Evolutionary conservation across 345 rosid species (phyloP).

Genomic region (Geranium rotundifolium): DNA sequence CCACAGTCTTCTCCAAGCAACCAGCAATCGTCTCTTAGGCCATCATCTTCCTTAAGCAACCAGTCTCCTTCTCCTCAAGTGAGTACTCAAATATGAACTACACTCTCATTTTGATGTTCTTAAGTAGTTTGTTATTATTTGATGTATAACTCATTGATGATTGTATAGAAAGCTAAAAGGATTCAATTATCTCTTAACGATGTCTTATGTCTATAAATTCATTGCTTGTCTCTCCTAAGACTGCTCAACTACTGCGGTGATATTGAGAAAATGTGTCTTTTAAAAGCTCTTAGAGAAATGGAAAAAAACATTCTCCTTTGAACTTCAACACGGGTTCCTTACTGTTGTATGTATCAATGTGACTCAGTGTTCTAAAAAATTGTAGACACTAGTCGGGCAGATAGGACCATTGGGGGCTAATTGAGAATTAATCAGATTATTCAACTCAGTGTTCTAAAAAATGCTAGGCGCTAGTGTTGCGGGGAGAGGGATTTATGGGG

Average conservation of each 20-base stretch:
- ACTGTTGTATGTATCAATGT: no score
- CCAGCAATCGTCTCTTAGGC: conserved; percentile 22
- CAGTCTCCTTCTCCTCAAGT: conserved; percentile 56
- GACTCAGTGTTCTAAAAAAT: no score
- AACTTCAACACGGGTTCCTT: neutral
- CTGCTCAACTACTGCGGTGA: neutral
- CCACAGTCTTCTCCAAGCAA: conserved; percentile 46
- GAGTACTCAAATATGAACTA: conserved; percentile 9
- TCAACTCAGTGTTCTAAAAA: no score
- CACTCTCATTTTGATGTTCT: no score
- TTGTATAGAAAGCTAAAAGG: neutral
- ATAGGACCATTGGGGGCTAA: no score
- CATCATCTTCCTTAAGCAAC: conserved; percentile 43
- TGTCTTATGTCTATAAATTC: no score
- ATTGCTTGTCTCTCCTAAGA: neutral
- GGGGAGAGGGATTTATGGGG: no score
- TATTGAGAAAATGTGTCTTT: neutral
- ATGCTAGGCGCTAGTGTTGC: no score
- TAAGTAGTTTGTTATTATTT: neutral
- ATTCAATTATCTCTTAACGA: no score
- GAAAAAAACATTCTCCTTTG: neutral
- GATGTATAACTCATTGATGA: neutral
- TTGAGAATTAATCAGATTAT: no score
- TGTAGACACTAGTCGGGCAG: no score
- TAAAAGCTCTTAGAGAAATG: neutral